Evolutionary conservation across 129 eudicot genomes (phyloP), one percentile per base, ranked within the genome.

Genomic region (Tagetes patula): DNA sequence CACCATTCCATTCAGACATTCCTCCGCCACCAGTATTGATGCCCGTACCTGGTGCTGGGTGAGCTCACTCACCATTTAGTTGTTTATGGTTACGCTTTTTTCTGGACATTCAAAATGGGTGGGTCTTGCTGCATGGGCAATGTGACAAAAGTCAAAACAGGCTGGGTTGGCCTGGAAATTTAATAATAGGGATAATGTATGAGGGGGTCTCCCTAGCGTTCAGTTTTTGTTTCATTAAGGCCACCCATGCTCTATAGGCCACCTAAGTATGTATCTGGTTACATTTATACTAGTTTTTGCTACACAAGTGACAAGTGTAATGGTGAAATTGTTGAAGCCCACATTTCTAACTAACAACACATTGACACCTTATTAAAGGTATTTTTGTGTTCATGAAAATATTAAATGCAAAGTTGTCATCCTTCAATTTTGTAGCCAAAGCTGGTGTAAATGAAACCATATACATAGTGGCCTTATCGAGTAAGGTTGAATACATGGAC

Each of bases 21-120:
- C 86, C 98, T 36, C 99, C 98, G 13, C 96, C 96, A 53, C 90
- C 97, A 37, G 96, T 95, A 40, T 74, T 95, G 79, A 95, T 95
- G 99, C 99, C 99, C 40, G 96, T 95, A 56, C 99, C 99, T 76
- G 99, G 99, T 79, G 99, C 98, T 67, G 98, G 98, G 98, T 93
- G 27, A 78, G 78, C 67, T 47, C 50, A 27, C 32, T 30, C 70
- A n/a, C 49, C 50, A n/a, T 61, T 68, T 3, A 7, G 43, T 71
- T 46, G 40, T 12, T 40, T 58, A 45, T 20, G 31, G 2, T 27
- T 5, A 0, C 64, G 31, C 31, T 40, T 30, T 42, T 31, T 31
- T 13, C 9, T n/a, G 54, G 20, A 36, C 48, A 50, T 46, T 13
- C 6, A 37, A 34, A 36, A n/a, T 70, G 48, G 48, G 49, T 2